Base-by-base conservation (phyloP, 2,329 filamentous ascomycete species). In the Stachybotrys echinatus region DNA sequence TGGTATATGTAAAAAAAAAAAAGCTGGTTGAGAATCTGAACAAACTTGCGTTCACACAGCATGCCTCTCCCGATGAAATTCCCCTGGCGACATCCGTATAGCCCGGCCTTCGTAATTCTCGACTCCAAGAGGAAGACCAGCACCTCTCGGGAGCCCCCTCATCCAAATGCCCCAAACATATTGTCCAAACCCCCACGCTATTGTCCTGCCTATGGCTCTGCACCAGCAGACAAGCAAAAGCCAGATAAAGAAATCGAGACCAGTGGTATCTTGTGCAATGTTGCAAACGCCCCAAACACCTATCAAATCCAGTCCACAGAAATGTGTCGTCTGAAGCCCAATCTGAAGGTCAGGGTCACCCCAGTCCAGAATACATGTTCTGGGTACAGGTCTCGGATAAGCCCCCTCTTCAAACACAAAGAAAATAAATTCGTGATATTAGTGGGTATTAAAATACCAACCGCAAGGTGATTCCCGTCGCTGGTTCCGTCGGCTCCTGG, bases 381-480 rank as follows among this genome's bases (percentile, higher is more conserved):
- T 17, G 38, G 38, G 38, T 40, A 17, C n/a, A 40, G 7, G 38
- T 40, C 38, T 40, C 17, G 38, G 18, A 17, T 17, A 40, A 40
- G 6, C 7, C 12, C 38, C 38, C 38, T 40, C 18, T 19, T 17
- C 38, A 40, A 8, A 40, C 38, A 8, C 14, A 17, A 46, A 51
- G 39, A 39, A 19, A 45, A 42, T 47, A 43, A 31, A 31, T 7
- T 31, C 27, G 27, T 31, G 7, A 31, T 31, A 31, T 7, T 31
- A 31, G 27, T 31, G 27, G 27, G 20, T 39, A 52, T 71, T 64
- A 79, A 58, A 76, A 79, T 37, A 61, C 65, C 51, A 79, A 65
- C 55, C 75, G 73, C 42, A 79, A 60, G 62, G 78, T 71, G 54
- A 71, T 71, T 39, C 66, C 38, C 14, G 12, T 68, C 47, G 52